These are phyloP conservation scores for Coemansia sp. DNA, from an alignment of 192 early-diverging fungal genomes.

Conservation along the genomic window DNA sequence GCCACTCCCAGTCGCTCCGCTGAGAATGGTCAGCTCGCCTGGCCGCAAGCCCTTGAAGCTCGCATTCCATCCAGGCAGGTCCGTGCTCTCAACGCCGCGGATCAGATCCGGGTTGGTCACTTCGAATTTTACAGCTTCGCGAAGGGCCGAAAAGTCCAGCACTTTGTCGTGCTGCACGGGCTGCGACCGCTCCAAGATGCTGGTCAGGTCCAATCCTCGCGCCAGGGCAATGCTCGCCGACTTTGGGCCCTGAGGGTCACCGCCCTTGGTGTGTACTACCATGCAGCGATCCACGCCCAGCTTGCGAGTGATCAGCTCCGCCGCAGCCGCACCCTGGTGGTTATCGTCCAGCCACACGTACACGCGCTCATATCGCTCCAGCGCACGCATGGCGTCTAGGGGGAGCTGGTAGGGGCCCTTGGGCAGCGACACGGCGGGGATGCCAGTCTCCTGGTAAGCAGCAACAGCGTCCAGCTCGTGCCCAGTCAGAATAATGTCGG, in stretches of 20 bases:
- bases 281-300: constrained; percentile 68
- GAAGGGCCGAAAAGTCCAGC: constrained; percentile 63
- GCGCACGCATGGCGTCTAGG: constrained; percentile 60
- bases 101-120: constrained; percentile 68
- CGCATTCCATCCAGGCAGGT: constrained; percentile 66
- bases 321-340: constrained; percentile 64
- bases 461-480: constrained; percentile 72
- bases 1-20: constrained; percentile 71
- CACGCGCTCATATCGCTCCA: constrained; percentile 68
- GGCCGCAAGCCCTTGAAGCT: constrained; percentile 71
- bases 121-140: constrained; percentile 68
- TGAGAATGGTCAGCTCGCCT: constrained; percentile 72
- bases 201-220: constrained; percentile 39
- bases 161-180: constrained; percentile 70
- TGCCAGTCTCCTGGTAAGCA: constrained; percentile 66
- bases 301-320: constrained; percentile 65
- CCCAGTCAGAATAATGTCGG: constrained; percentile 62
- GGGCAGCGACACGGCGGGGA: constrained; percentile 65
- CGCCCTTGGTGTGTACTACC: constrained; percentile 58
- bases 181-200: constrained; percentile 54
- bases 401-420: constrained; percentile 62
- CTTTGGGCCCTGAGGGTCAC: constrained; percentile 53
- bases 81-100: constrained; percentile 63
- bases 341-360: constrained; percentile 75
- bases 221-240: constrained; percentile 62